phyloP scores from a whole-genome alignment of 495 filamentous ascomycete species.

The Tuber magnatum region DNA sequence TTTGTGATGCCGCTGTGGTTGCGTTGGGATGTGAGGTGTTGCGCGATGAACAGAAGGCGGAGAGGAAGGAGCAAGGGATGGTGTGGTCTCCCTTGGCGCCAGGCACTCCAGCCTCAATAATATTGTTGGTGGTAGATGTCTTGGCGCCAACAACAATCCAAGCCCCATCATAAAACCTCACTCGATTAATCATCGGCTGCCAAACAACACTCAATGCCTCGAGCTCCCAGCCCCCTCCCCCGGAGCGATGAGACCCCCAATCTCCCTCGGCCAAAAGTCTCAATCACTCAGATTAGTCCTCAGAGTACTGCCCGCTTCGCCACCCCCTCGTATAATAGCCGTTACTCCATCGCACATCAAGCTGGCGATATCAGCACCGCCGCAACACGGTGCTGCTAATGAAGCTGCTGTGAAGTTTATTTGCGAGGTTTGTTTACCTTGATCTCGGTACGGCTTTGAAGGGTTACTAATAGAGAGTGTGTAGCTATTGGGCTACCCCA shows the following conservation, averaged over 20 bases:
- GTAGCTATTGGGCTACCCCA: constrained; percentile 21
- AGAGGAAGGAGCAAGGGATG: neutral
- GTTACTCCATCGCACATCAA: constrained; percentile 12
- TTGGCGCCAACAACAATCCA: neutral
- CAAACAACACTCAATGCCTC: neutral
- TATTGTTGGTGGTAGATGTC: neutral
- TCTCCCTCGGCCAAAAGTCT: neutral
- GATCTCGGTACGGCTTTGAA: neutral
- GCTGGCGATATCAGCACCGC: constrained; percentile 14
- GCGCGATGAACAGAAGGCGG: neutral
- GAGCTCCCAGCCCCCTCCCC: neutral
- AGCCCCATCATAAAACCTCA: neutral
- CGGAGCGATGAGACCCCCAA: neutral
- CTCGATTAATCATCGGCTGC: neutral
- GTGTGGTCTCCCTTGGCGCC: neutral
- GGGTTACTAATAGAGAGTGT: neutral
- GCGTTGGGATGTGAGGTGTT: neutral
- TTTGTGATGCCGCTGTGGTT: neutral
- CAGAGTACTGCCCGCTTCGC: neutral
- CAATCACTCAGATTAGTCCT: neutral
- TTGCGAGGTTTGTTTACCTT: constrained; percentile 19
- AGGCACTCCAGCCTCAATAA: neutral
- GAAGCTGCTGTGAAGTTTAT: constrained; percentile 18
- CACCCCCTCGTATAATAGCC: constrained; percentile 7
- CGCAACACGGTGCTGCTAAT: constrained; percentile 25